These are phyloP conservation scores for Anthracocystis panici-leucophaei DNA, from an alignment of 1,284 basidiomycete genomes.

Conservation along the genomic window DNA sequence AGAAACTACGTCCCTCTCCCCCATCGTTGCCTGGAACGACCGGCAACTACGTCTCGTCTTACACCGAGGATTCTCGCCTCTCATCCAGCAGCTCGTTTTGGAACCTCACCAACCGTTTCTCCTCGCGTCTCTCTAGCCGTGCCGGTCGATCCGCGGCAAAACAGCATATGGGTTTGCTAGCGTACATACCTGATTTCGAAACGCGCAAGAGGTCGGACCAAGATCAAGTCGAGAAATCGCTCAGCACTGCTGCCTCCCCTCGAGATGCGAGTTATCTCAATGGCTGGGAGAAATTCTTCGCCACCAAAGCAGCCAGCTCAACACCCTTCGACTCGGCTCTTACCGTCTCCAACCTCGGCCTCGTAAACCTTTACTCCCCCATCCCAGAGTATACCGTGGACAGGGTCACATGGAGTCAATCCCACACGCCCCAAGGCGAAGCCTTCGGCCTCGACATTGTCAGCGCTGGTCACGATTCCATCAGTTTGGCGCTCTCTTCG, in stretches of 20 bases:
- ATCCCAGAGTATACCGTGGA: neutral
- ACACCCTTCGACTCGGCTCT: slow-evolving; percentile 17
- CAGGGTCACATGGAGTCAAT: slow-evolving; percentile 18
- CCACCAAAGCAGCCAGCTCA: neutral
- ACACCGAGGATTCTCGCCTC: neutral
- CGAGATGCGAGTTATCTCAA: slow-evolving; percentile 2
- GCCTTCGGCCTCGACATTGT: slow-evolving; percentile 32
- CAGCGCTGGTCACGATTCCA: neutral
- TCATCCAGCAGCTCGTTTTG: slow-evolving; percentile 1
- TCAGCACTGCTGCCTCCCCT: too few relatives aligned
- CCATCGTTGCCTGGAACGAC: slow-evolving; percentile 6
- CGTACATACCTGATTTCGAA: slow-evolving; percentile 39
- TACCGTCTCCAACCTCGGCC: slow-evolving; percentile 33
- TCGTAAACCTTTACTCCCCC: neutral
- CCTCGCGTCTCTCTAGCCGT: neutral
- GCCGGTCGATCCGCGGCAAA: neutral
- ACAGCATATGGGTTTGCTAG: slow-evolving; percentile 22
- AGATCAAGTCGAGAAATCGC: neutral
- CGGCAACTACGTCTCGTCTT: slow-evolving; percentile 36
- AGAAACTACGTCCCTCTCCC: neutral
- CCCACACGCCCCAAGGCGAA: slow-evolving; percentile 19
- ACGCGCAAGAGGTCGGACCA: neutral
- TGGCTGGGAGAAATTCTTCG: slow-evolving; percentile 44
- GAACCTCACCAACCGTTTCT: slow-evolving; percentile 13
- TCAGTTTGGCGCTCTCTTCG: slow-evolving; percentile 14